phyloP scores from a whole-genome alignment of 2,329 filamentous ascomycete genomes.

The Verticillium nonalfalfae region DNA sequence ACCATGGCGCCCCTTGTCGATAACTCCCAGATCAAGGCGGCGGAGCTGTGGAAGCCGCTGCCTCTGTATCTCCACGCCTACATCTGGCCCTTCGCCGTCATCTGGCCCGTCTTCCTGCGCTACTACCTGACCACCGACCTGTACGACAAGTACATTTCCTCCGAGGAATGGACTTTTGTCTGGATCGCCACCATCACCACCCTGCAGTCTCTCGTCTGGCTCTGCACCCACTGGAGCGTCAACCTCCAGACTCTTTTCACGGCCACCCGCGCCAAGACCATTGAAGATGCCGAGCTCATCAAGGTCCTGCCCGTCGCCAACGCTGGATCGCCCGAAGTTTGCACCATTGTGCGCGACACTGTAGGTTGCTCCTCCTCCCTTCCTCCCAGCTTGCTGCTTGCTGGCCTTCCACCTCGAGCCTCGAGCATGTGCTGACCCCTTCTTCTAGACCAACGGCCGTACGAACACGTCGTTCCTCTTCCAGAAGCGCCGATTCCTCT shows the following conservation, averaged over 20 bases:
- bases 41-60: conserved; percentile 83
- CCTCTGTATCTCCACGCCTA: conserved; percentile 79
- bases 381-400: background rate
- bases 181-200: conserved; percentile 87
- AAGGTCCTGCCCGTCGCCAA: conserved; percentile 89
- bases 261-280: conserved; percentile 59
- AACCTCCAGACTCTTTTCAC: conserved; percentile 79
- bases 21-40: conserved; percentile 80
- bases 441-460: conserved; percentile 58
- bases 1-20: conserved; percentile 79
- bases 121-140: conserved; percentile 77
- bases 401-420: too few relatives aligned
- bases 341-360: conserved; percentile 69
- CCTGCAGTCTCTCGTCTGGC: conserved; percentile 80
- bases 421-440: background rate
- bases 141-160: conserved; percentile 87
- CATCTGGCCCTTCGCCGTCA: conserved; percentile 83
- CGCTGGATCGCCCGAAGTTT: conserved; percentile 84
- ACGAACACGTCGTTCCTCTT: conserved; percentile 84
- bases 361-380: conserved; percentile 27
- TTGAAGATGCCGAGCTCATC: conserved; percentile 76
- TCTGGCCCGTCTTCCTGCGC: conserved; percentile 88
- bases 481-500: conserved; percentile 95
- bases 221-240: conserved; percentile 97
- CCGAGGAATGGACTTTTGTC: conserved; percentile 97